Base-by-base conservation (phyloP, 345 rosid species). In the Salix udensis region DNA sequence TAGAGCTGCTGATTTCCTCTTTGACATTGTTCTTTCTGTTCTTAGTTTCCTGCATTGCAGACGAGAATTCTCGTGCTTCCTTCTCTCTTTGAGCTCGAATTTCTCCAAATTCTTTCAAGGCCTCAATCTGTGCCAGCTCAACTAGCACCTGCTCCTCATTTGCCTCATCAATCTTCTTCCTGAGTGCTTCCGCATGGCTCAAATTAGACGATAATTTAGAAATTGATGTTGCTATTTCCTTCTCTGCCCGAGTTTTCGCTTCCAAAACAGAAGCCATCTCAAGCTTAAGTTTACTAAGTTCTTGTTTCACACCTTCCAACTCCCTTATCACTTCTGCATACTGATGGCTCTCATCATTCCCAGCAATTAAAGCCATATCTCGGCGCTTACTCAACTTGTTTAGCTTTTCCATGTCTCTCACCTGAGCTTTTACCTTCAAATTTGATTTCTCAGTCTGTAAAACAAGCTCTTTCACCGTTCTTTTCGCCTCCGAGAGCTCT, bases 81-180 rank as follows among this genome's bases (percentile, higher is more conserved):
- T 85, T 84, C 36, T 85, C 84, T 72, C 85, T 81, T 72, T 84
- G 78, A 71, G 82, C 89, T 73, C 88, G 84, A 0, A 93, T 86
- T 70, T 85, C 92, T 72, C 73, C 83, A 46, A 39, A 74, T 65
- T 96, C 98, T 70, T 88, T 91, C 85, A 86, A 74, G 55, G 99
- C 98, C 84, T 96, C 97, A 0, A 96, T 91, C 74, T 82, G 77
- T 0, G 98, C 98, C 70, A 96, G 68, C 84, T 96, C 98, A 76
- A 85, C 91, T 15, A 91, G 76, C 81, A 96, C 89, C 76, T 85
- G 91, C 71, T 96, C 98, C 78, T 93, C 99, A 15, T 89, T 89
- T 10, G 82, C 90, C 74, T 78, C 90, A 68, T 89, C 97, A 2
- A 89, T 90, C 80, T 93, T 87, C 82, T 82, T 83, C 89, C 82